phyloP scores from a whole-genome alignment of 1,284 basidiomycete species.

The Ustilago bromivora region DNA sequence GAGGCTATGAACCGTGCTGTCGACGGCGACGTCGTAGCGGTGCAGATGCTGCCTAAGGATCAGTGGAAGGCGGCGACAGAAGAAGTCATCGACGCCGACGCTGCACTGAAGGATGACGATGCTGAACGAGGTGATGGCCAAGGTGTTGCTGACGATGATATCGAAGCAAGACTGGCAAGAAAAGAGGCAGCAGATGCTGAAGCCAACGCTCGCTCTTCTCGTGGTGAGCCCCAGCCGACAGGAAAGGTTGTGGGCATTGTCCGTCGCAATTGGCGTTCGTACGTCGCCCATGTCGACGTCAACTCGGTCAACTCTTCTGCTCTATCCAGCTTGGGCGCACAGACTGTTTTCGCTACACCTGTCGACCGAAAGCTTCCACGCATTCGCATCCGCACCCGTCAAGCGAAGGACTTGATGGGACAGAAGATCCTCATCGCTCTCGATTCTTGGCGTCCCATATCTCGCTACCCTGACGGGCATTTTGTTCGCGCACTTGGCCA shows the following conservation, averaged over 20 bases:
- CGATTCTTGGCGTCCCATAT: conserved; percentile 87
- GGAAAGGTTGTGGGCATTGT: conserved; percentile 91
- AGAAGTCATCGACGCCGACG: conserved; percentile 89
- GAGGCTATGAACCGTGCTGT: conserved; percentile 96
- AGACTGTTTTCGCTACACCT: conserved; percentile 94
- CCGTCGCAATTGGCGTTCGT: conserved; percentile 91
- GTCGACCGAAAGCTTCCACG: conserved; percentile 91
- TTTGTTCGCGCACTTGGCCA: conserved; percentile 92
- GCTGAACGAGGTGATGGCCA: conserved; percentile 73
- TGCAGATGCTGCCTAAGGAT: conserved; percentile 86
- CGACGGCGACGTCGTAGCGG: conserved; percentile 91
- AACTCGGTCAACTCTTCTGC: conserved; percentile 81
- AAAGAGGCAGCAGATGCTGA: conserved; percentile 66
- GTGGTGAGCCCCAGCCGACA: conserved; percentile 82
- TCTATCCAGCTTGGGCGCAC: conserved; percentile 82
- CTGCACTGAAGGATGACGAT: conserved; percentile 84
- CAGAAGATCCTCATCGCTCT: conserved; percentile 98
- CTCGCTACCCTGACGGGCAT: conserved; percentile 95
- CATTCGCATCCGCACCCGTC: conserved; percentile 92
- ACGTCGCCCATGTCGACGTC: conserved; percentile 95
- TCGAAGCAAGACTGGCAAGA: conserved; percentile 43
- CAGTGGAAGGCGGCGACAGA: conserved; percentile 95
- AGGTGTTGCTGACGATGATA: conserved; percentile 72
- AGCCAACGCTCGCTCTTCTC: conserved; percentile 70
- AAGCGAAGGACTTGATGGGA: conserved; percentile 85